Conservation (phyloP, 1,139 yeast species). For the Geotrichum europaeum region DNA sequence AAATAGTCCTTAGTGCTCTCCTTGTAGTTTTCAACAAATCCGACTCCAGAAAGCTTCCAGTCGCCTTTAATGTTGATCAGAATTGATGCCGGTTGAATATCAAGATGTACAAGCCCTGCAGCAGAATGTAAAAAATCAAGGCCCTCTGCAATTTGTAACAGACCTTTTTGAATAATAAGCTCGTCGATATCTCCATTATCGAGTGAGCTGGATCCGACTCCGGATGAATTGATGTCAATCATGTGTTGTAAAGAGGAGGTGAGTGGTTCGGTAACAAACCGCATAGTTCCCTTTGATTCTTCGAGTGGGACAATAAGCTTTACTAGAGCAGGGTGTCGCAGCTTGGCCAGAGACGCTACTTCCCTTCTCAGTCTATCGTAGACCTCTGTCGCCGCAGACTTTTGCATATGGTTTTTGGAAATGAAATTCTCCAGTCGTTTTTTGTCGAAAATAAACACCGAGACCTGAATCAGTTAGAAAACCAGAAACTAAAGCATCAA, state of each 20-base stretch:
- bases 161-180: conserved; percentile 75
- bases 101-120: conserved; percentile 70
- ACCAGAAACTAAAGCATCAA: conserved; percentile 9
- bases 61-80: conserved; percentile 81
- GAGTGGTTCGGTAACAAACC: conserved; percentile 83
- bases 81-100: conserved; percentile 71
- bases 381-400: conserved; percentile 33
- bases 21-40: conserved; percentile 42
- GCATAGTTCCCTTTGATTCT: conserved; percentile 68
- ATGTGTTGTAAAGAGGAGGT: conserved; percentile 52
- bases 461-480: conserved; percentile 38
- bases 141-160: conserved; percentile 72
- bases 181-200: conserved; percentile 47
- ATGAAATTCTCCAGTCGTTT: conserved; percentile 60
- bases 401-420: conserved; percentile 44
- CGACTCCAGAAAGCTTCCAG: conserved; percentile 84
- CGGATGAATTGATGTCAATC: conserved; percentile 28
- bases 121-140: conserved; percentile 74
- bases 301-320: conserved; percentile 83
- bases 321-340: conserved; percentile 82
- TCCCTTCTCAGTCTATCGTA: conserved; percentile 48
- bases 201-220: conserved; percentile 19
- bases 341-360: conserved; percentile 64
- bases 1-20: conserved; percentile 44
- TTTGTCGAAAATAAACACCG: conserved; percentile 87